A percentile compares a stretch with the other conserved stretches of the same genome.
phyloP scores from a whole-genome alignment of 2,329 filamentous ascomycete species.

The Colletotrichum agaves region DNA sequence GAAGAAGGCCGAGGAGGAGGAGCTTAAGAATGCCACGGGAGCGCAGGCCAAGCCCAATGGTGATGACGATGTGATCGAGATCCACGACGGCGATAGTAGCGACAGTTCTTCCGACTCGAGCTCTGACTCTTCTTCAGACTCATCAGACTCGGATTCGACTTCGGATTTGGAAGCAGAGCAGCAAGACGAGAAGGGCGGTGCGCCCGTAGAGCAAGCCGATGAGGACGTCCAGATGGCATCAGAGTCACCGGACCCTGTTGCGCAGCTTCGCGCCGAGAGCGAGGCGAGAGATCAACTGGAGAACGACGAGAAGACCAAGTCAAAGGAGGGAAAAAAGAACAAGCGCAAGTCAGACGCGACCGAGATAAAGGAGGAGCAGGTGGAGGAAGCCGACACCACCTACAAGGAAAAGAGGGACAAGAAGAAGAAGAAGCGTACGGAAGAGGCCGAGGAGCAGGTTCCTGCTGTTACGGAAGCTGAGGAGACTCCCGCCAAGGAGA shows the following conservation, averaged over 20 bases:
- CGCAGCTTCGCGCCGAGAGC: slow-evolving; percentile 37
- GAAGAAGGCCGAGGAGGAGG: slow-evolving; percentile 42
- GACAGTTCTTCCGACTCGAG: slow-evolving; percentile 37
- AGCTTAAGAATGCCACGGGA: slow-evolving; percentile 36
- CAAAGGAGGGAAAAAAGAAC: slow-evolving; percentile 27
- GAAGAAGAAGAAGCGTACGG: slow-evolving; percentile 46
- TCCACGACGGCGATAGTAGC: slow-evolving; percentile 38
- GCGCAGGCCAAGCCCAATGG: slow-evolving; percentile 13
- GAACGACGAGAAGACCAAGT: slow-evolving; percentile 39
- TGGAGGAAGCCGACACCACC: slow-evolving; percentile 37
- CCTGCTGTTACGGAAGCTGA: slow-evolving; percentile 36
- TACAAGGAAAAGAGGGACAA: slow-evolving; percentile 19
- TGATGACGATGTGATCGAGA: slow-evolving; percentile 35
- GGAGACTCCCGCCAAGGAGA: slow-evolving; percentile 36
- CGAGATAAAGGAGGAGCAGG: slow-evolving; percentile 26
- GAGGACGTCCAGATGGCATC: slow-evolving; percentile 42
- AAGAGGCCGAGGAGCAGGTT: slow-evolving; percentile 30
- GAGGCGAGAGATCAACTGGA: slow-evolving; percentile 43
- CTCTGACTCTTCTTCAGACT: slow-evolving; percentile 40
- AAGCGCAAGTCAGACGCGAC: neutral
- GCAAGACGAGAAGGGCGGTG: slow-evolving; percentile 40
- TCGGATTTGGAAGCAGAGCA: slow-evolving; percentile 35
- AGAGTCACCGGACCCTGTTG: slow-evolving; percentile 34
- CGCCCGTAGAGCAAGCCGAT: slow-evolving; percentile 35
- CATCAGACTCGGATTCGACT: slow-evolving; percentile 14